These are phyloP conservation scores for Starmerella kuoi DNA, from an alignment of 805 yeast genomes.

Conservation along the genomic window DNA sequence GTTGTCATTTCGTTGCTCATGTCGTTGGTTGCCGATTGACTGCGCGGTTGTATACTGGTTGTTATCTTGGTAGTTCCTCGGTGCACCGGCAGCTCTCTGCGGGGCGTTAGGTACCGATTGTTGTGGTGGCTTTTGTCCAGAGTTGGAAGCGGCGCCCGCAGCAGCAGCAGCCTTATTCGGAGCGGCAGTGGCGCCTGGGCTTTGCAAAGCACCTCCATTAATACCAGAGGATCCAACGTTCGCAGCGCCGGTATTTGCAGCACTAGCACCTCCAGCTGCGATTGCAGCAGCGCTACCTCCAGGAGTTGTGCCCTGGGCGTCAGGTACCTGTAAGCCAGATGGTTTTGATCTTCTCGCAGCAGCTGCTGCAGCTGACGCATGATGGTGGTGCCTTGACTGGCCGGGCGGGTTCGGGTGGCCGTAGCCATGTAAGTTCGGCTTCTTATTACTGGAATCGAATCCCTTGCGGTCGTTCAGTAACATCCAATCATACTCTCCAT, in stretches of 20 bases:
- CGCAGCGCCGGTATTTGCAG: not conserved
- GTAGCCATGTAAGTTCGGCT: constrained; percentile 89
- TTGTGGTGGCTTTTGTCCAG: not conserved
- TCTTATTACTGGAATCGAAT: constrained; percentile 87
- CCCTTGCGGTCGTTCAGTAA: constrained; percentile 88
- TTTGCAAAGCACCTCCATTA: not conserved
- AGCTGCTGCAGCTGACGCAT: constrained; percentile 13
- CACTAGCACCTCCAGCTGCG: not conserved
- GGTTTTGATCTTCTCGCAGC: constrained; percentile 13
- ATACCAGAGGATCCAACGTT: too few species aligned
- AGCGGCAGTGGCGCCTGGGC: constrained; percentile 3
- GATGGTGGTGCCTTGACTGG: constrained; percentile 18
- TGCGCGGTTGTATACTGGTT: constrained; percentile 15
- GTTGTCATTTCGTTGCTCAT: constrained; percentile 10
- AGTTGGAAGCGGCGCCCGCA: constrained; percentile 3
- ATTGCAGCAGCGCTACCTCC: constrained; percentile 1
- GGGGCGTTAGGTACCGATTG: not conserved
- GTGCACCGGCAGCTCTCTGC: constrained; percentile 2
- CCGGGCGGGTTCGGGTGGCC: constrained; percentile 62
- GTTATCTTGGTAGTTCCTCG: constrained; percentile 19
- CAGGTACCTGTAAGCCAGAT: constrained; percentile 6
- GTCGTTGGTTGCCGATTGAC: constrained; percentile 8
- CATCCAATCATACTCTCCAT: constrained; percentile 97
- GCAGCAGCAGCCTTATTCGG: constrained; percentile 3
- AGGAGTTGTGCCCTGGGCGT: constrained; percentile 4